Conservation (phyloP, 345 rosid genomes). For the Syzygium jambos region DNA sequence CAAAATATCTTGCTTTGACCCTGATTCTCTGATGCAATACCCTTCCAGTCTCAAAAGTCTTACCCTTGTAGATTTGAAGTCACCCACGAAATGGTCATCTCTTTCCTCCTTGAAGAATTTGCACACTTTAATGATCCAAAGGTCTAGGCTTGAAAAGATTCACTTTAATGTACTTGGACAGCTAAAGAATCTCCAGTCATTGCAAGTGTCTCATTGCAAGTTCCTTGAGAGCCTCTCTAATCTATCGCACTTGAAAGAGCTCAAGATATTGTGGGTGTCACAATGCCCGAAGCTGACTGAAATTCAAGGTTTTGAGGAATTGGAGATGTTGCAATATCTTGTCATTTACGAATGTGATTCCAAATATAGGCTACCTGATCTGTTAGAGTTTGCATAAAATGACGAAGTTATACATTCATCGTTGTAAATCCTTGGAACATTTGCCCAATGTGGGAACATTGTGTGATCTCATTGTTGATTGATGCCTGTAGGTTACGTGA, state of each 20-base stretch:
- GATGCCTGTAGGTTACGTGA: background rate
- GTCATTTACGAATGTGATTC: background rate
- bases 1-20: background rate
- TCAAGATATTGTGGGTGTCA: background rate
- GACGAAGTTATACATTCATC: background rate
- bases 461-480: background rate
- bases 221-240: background rate
- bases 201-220: background rate
- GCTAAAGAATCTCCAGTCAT: background rate
- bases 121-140: background rate
- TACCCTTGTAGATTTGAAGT: background rate
- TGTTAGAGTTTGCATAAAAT: background rate
- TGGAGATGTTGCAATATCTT: background rate
- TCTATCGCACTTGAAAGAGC: background rate
- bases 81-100: background rate
- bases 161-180: background rate
- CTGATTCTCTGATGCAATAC: background rate
- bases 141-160: background rate
- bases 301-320: background rate
- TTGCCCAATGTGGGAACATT: background rate
- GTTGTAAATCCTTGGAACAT: background rate
- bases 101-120: background rate
- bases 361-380: background rate
- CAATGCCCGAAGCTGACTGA: background rate
- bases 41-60: background rate